Base-by-base conservation (phyloP, 2,329 filamentous ascomycete genomes). In the Chaetomium sp. region DNA sequence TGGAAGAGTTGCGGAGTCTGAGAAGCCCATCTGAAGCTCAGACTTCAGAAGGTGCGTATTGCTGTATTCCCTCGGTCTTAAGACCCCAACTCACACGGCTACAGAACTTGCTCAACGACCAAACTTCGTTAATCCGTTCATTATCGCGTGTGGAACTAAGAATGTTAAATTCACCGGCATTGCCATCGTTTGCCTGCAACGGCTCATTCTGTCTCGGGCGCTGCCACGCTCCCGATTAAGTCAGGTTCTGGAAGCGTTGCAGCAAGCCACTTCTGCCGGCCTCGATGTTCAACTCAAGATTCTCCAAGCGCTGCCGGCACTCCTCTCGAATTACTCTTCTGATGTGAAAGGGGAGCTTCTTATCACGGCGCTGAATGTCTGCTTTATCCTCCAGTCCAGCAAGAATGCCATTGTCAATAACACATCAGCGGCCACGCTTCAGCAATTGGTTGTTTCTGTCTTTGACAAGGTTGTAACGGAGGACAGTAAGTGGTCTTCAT, bases 261-360 rank as follows among this genome's bases (percentile, higher is more conserved):
- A 87, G 68, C 89, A 96, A 68, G 91, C 89, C 49, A 87, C 89
- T 62, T 91, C 77, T 70, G 87, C 89, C 67, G 77, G 83, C 11
- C 74, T 96, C 57, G 94, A 99, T 72, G 88, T 96, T 2, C 94
- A 99, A 68, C 82, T 99, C 62, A 97, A 97, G 71, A 94, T 97
- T 52, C 76, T 99, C 11, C 94, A 99, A 70, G 90, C 91, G 1
- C 74, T 99, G 12, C 94, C 94, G 4, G 89, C 91, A 1, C 72
- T 99, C 38, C 74, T 97, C 32, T 91, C 96, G 63, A 95, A 96
- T 65, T 97, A 97, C 71, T 84, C 89, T 0, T 78, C 80, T 38
- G 88, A 95, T 55, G 75, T 99, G 40, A 85, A 86, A 57, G 90
- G 88, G 1, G 87, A 92, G 57, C 76, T 95, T 37, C 78, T 99